These are phyloP conservation scores for Epichloe sylvatica DNA, from an alignment of 2,329 filamentous ascomycete genomes.

Conservation along the genomic window DNA sequence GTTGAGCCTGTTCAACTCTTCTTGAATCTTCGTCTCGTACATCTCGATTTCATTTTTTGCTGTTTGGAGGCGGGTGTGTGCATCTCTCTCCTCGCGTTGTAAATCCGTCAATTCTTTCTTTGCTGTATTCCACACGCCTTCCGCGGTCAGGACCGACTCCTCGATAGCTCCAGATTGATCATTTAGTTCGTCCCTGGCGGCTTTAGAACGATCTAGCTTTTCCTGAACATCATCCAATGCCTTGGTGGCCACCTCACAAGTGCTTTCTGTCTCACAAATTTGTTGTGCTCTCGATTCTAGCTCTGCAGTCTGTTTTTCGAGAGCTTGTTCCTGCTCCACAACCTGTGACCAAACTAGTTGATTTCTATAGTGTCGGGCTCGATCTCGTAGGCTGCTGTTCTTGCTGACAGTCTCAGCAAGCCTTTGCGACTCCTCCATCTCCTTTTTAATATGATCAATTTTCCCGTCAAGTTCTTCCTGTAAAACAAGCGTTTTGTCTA, in stretches of 20 bases:
- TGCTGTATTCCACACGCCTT: conserved; percentile 37
- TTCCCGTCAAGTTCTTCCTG: conserved; percentile 23
- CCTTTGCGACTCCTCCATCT: conserved; percentile 44
- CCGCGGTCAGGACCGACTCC: conserved; percentile 29
- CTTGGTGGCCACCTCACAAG: conserved; percentile 30
- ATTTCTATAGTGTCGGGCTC: conserved; percentile 42
- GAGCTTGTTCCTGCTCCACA: conserved; percentile 51
- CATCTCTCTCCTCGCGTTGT: conserved; percentile 51
- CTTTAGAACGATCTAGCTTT: conserved; percentile 25
- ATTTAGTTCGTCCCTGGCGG: conserved; percentile 26
- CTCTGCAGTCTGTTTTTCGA: conserved; percentile 23
- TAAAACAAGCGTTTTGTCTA: conserved; percentile 46
- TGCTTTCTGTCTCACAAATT: conserved; percentile 16
- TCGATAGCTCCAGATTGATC: conserved; percentile 33
- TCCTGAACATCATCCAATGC: conserved; percentile 33
- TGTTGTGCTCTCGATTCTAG: conserved; percentile 12
- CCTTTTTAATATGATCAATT: conserved; percentile 23
- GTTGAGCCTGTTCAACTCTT: conserved; percentile 48
- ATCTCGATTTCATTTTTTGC: conserved; percentile 33
- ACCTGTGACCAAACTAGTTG: conserved; percentile 86
- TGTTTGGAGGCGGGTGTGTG: conserved; percentile 42
- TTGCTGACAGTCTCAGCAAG: conserved; percentile 52
- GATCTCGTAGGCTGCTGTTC: conserved; percentile 49
- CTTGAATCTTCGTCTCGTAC: conserved; percentile 33
- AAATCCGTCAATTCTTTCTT: conserved; percentile 40